Evolutionary conservation across 164 flowering plant species (phyloP), one percentile per base, ranked within the genome.

Genomic region (Akebia trifoliata): DNA sequence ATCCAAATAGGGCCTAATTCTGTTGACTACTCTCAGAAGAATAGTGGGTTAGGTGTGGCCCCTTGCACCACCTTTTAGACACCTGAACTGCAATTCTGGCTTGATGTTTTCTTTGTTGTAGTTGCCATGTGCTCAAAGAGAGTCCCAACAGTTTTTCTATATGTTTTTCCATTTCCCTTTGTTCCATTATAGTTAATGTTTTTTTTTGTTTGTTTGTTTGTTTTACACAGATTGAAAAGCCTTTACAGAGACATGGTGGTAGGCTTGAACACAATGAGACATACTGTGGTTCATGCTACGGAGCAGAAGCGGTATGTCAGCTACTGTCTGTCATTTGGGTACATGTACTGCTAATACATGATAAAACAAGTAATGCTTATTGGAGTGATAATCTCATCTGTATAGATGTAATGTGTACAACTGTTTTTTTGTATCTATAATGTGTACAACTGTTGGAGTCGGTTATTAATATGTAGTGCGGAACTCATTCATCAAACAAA

Each of bases 241-340:
- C 97, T 60, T 69, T 89, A 54, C 97, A 89, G 62, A 86, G 71
- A 63, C 91, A 89, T 79, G 97, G 97, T 59, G 97, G 97, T 56
- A 78, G 97, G 72, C 87, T 89, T 60, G 97, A 89, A 68, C 91
- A 89, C 70, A 89, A 89, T 74, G 97, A 89, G 63, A 83, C 89
- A 45, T 89, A 89, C 40, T 89, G 97, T 68, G 97, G 97, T 66
- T 89, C 97, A 46, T 89, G 97, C 64, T 89, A 37, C 76, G 97
- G 97, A 57, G 94, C 97, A 31, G 94, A 89, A 76, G 48, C 62
- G 70, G 96, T 86, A 81, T 51, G 75, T 37, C 39, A n/a, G n/a
- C 49, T 56, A 34, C 15, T 62, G 35, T 53, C 31, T 32, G 20
- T 8, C 15, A 50, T 47, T 61, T 24, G 29, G 8, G 50, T 2